These are phyloP conservation scores for Gnomoniopsis smithogilvyi DNA, from an alignment of 2,329 filamentous ascomycete species.

Conservation along the genomic window DNA sequence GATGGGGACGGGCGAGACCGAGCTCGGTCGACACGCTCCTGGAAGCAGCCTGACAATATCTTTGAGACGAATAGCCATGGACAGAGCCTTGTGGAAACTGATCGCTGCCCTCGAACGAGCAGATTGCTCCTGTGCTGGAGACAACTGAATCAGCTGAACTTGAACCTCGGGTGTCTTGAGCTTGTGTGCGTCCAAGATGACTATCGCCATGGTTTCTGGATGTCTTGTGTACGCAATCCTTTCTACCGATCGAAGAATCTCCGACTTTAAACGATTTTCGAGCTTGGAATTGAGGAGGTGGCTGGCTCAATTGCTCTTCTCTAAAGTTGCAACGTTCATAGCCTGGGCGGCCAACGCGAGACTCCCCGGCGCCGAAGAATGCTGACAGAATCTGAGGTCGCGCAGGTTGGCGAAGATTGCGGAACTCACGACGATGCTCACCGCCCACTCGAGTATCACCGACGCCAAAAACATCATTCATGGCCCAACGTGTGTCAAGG, in stretches of 20 bases:
- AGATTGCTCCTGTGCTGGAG: not conserved
- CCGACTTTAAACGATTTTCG: not conserved
- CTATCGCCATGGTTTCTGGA: not conserved
- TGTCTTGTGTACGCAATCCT: not conserved
- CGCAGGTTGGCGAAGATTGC: no score
- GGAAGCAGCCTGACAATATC: not conserved
- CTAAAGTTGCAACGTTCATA: not conserved
- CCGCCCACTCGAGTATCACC: no score
- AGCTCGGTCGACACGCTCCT: not conserved
- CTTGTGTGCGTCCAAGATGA: not conserved
- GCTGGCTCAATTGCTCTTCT: not conserved
- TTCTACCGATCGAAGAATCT: not conserved
- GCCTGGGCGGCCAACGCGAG: not conserved
- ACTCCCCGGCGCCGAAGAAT: not conserved
- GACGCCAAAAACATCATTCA: not conserved
- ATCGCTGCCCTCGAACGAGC: not conserved
- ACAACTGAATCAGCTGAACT: not conserved
- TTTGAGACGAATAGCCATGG: not conserved
- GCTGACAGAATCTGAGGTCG: no score
- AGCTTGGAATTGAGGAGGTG: not conserved
- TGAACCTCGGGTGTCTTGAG: not conserved
- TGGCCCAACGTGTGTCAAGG: not conserved
- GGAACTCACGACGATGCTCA: no score
- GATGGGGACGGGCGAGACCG: not conserved
- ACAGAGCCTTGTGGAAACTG: not conserved